phyloP scores from a whole-genome alignment of 805 yeast species.

The Zygosaccharomyces bisporus region DNA sequence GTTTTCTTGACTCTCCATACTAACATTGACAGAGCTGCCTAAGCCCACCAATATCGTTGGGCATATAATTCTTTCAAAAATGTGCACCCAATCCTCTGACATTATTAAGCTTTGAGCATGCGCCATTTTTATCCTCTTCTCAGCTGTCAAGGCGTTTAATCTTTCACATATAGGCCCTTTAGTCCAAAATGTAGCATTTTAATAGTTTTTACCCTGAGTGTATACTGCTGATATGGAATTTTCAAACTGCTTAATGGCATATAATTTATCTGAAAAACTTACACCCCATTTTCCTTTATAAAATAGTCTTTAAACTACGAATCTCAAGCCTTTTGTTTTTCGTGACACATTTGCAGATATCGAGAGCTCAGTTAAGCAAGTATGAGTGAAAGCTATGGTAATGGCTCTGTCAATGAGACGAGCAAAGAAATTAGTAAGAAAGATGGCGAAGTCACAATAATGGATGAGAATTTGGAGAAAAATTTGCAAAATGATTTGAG shows the following conservation, averaged over 20 bases:
- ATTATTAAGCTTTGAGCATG: no score
- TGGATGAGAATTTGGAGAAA: slow-evolving; percentile 3
- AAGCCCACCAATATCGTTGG: no score
- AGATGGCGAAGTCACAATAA: neutral
- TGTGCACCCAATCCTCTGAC: slow-evolving; percentile 1
- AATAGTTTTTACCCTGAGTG: neutral
- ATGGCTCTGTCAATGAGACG: slow-evolving; percentile 1
- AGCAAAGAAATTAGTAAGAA: neutral
- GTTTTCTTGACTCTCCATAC: no score
- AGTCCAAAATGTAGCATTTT: neutral
- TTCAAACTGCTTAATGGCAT: neutral
- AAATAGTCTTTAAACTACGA: neutral
- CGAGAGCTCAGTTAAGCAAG: neutral
- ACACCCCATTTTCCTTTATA: slow-evolving; percentile 1
- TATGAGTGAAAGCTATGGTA: neutral
- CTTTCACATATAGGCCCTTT: neutral
- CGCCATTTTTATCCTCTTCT: neutral
- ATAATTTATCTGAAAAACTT: neutral
- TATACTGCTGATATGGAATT: neutral
- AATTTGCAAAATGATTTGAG: neutral
- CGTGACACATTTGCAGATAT: neutral
- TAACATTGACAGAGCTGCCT: no score
- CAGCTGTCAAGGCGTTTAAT: neutral
- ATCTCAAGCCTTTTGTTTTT: neutral
- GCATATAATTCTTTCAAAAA: neutral